Percentiles rank a stretch among this genome's conserved stretches.
These are phyloP conservation scores for Tolypocladium album DNA, from an alignment of 2,329 filamentous ascomycete species.

Conservation along the genomic window DNA sequence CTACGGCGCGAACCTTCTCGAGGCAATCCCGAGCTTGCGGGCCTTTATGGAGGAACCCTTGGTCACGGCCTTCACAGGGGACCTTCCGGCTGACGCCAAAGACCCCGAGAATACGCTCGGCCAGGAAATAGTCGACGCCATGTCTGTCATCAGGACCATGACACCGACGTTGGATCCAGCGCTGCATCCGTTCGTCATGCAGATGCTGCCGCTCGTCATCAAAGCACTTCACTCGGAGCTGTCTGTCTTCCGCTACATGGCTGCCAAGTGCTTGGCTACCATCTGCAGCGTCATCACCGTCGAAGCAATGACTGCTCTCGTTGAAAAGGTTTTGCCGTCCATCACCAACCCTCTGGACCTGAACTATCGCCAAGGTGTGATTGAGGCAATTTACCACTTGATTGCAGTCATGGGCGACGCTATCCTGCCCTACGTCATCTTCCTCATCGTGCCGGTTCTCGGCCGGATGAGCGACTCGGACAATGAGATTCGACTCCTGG, in stretches of 20 bases:
- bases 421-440: conserved; percentile 95
- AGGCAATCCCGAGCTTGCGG: conserved; percentile 74
- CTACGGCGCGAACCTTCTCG: conserved; percentile 69
- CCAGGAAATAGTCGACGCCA: conserved; percentile 85
- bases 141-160: conserved; percentile 86
- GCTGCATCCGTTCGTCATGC: conserved; percentile 70
- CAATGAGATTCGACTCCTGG: conserved; percentile 85
- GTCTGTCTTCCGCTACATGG: conserved; percentile 91
- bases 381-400: conserved; percentile 91
- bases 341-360: conserved; percentile 87
- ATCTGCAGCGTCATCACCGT: conserved; percentile 95
- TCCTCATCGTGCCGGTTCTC: conserved; percentile 92
- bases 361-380: conserved; percentile 81
- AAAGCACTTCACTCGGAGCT: conserved; percentile 80
- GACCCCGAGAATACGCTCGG: conserved; percentile 68
- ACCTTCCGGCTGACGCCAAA: conserved; percentile 61
- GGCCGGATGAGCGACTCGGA: conserved; percentile 98
- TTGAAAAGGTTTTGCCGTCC: conserved; percentile 83
- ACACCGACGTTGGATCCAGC: conserved; percentile 76
- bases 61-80: conserved; percentile 58
- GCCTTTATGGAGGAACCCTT: conserved; percentile 76
- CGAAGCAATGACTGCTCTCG: conserved; percentile 89
- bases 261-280: conserved; percentile 93
- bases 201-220: conserved; percentile 74
- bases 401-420: conserved; percentile 97